Evolutionary conservation across 768 basidiomycete species (phyloP).

Genomic region (Amanita molliuscula): DNA sequence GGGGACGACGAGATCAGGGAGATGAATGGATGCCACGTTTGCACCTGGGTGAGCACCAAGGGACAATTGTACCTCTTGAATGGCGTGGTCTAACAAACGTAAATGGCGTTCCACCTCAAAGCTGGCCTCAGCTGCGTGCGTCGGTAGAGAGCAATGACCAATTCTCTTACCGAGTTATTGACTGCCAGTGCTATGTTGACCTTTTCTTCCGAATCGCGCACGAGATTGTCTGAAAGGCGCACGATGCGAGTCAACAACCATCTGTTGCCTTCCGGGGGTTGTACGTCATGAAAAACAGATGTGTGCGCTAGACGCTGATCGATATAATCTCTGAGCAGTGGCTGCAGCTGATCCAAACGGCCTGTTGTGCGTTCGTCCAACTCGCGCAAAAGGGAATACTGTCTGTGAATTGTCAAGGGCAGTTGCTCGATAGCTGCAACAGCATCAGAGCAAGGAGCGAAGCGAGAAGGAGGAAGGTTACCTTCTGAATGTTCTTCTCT

Average conservation of each 20-base stretch:
- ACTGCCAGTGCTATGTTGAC: constrained; percentile 63
- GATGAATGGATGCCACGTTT: constrained; percentile 34
- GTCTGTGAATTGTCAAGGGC: constrained; percentile 63
- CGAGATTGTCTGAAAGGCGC: constrained; percentile 45
- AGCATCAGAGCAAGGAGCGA: neutral
- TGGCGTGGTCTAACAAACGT: constrained; percentile 63
- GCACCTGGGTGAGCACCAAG: constrained; percentile 24
- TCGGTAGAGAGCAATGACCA: constrained; percentile 1
- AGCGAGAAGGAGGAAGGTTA: constrained; percentile 15
- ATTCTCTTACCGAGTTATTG: constrained; percentile 53
- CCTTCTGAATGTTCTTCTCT: constrained; percentile 78
- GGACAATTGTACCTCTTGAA: constrained; percentile 30
- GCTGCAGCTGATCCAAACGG: constrained; percentile 7
- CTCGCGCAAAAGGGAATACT: constrained; percentile 60
- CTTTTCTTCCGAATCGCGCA: constrained; percentile 67
- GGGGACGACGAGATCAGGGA: constrained; percentile 54
- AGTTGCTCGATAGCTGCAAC: constrained; percentile 64
- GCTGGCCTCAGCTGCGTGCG: neutral
- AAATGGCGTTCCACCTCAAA: constrained; percentile 71
- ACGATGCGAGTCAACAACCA: constrained; percentile 50
- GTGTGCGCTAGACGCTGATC: neutral
- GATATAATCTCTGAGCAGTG: neutral
- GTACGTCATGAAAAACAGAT: neutral
- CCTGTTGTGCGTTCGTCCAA: constrained; percentile 52
- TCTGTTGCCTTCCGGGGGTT: constrained; percentile 22